Evolutionary conservation across 2,329 filamentous ascomycete genomes (phyloP).

Genomic region (Daldinia eschscholtzii): DNA sequence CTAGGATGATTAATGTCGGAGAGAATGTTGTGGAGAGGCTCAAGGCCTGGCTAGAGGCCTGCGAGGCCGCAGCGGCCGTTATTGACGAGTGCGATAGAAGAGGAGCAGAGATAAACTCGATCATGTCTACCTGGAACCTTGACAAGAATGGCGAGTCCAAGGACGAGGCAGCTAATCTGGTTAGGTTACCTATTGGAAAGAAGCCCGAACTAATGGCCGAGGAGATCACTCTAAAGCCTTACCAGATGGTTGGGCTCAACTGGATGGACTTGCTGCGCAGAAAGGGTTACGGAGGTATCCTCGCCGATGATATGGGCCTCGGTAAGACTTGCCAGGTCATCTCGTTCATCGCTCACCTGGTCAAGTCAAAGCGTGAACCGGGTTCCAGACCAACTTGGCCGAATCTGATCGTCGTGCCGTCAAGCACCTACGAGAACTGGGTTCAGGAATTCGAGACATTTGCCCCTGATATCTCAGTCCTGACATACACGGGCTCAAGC

Average conservation of each 20-base stretch:
- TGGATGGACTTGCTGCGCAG: slow-evolving; percentile 90
- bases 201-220: slow-evolving; percentile 85
- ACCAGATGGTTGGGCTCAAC: slow-evolving; percentile 93
- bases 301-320: slow-evolving; percentile 97
- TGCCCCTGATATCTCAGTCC: slow-evolving; percentile 81
- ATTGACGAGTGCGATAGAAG: slow-evolving; percentile 62
- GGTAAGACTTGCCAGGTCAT: slow-evolving; percentile 99
- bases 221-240: slow-evolving; percentile 85
- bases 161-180: slow-evolving; percentile 46
- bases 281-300: slow-evolving; percentile 84
- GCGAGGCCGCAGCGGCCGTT: slow-evolving; percentile 59
- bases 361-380: slow-evolving; percentile 65
- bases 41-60: slow-evolving; percentile 60
- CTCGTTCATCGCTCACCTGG: slow-evolving; percentile 86
- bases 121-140: slow-evolving; percentile 50
- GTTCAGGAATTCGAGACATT: slow-evolving; percentile 89
- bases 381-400: slow-evolving; percentile 68
- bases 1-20: slow-evolving; percentile 48
- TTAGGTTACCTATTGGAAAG: slow-evolving; percentile 60
- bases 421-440: slow-evolving; percentile 97
- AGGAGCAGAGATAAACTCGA: slow-evolving; percentile 50
- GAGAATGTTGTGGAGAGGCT: slow-evolving; percentile 56
- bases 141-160: slow-evolving; percentile 55
- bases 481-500: slow-evolving; percentile 74
- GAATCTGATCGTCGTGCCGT: slow-evolving; percentile 89